phyloP scores from a whole-genome alignment of 768 basidiomycete species.

The Lactarius psammicola region DNA sequence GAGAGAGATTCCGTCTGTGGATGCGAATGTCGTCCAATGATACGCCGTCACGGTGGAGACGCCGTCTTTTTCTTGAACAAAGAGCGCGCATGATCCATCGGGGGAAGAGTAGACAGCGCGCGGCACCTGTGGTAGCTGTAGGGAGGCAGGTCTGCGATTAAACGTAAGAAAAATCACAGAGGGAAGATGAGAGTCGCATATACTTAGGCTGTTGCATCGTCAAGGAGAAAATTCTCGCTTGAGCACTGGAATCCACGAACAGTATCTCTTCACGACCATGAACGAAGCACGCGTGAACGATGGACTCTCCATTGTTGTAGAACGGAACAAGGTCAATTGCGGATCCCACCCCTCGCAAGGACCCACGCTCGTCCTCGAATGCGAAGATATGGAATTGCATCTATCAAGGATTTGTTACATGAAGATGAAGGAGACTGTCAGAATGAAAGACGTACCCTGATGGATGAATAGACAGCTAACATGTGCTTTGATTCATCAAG shows the following conservation, averaged over 20 bases:
- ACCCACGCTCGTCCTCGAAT: conserved; percentile 45
- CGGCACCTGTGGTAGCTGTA: conserved; percentile 41
- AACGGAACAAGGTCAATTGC: conserved; percentile 44
- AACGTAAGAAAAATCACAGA: background rate
- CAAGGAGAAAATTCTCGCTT: conserved; percentile 52
- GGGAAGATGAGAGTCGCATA: background rate
- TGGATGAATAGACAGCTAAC: conserved; percentile 45
- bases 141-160: conserved; percentile 42
- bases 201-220: conserved; percentile 55
- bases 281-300: conserved; percentile 46
- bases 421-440: background rate
- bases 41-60: conserved; percentile 39
- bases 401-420: conserved; percentile 17
- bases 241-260: conserved; percentile 45
- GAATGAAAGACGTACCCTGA: conserved; percentile 37
- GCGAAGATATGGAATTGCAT: conserved; percentile 46
- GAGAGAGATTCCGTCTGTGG: conserved; percentile 44
- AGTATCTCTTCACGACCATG: conserved; percentile 53
- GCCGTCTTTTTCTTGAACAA: conserved; percentile 31
- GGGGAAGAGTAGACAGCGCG: conserved; percentile 45
- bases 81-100: conserved; percentile 53
- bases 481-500: conserved; percentile 54
- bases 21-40: conserved; percentile 59
- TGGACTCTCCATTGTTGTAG: conserved; percentile 37
- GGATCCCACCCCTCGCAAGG: conserved; percentile 44